Base-by-base conservation (phyloP, 345 rosid species). In the Anacardium occidentale region DNA sequence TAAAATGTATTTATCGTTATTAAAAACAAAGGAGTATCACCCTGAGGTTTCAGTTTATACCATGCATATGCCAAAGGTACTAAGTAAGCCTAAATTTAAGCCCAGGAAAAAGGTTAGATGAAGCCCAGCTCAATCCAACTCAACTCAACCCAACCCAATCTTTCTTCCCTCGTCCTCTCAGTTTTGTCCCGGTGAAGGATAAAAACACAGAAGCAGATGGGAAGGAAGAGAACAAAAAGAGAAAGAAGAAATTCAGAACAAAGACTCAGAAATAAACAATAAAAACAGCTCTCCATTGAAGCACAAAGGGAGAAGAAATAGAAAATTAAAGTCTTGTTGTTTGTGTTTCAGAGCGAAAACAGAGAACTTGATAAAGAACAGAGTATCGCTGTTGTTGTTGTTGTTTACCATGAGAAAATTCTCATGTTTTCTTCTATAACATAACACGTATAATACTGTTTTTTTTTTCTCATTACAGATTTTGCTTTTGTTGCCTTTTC, bases 371-470 rank as follows among this genome's bases (percentile, higher is more conserved):
- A 56, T 56, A 56, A 14, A 37, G 42, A 37, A 37, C 17, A 7
- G 32, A 17, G 24, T 68, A 17, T 11, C 57, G 48, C 26, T 69
- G 54, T 17, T 69, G 7, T 42, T 24, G 22, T 15, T 69, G 42
- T 65, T 10, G 56, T 47, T 65, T 65, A 8, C 25, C 6, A 55
- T 24, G 18, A 18, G 24, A 26, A 20, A n/a, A 56, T 56, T 70
- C 45, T 10, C 45, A 26, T 26, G 45, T 45, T 48, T n/a, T 59
- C 18, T 58, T 47, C 65, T 26, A 13, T 18, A 7, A 37, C 18
- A 59, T 59, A 37, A 45, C 74, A 59, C 26, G 74, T 70, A 70
- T 59, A 66, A 45, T 52, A 18, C 24, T 29, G 32, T 50, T 15
- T 6, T 51, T 24, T 26, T 66, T 66, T 25, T 66, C 42, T 66